A percentile compares a stretch with the other conserved stretches of the same genome.
These are phyloP conservation scores for Lepidium didymum DNA, from an alignment of 345 rosid genomes.

Conservation along the genomic window DNA sequence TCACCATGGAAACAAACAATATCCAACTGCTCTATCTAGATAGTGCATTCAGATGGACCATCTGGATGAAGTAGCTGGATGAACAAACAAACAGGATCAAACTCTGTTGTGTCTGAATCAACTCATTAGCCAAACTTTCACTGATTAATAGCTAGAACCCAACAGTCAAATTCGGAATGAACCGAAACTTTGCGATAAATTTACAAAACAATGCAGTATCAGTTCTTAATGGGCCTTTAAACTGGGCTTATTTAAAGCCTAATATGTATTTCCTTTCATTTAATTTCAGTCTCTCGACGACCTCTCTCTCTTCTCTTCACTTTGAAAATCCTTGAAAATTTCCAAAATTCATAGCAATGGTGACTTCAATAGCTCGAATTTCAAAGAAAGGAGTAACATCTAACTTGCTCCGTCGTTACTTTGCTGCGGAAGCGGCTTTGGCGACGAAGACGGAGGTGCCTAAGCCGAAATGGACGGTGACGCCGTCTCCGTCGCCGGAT, in stretches of 20 bases:
- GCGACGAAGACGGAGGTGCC: constrained; percentile 37
- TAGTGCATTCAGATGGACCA: too few species aligned
- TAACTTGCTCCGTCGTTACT: constrained; percentile 24
- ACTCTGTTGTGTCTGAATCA: too few species aligned
- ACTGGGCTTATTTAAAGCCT: background rate
- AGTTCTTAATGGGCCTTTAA: background rate
- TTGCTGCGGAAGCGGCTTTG: constrained; percentile 37
- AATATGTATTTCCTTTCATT: background rate
- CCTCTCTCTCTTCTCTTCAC: background rate
- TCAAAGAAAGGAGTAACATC: constrained; percentile 34
- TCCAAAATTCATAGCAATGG: constrained; percentile 36
- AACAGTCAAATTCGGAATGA: too few species aligned
- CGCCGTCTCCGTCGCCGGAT: constrained; percentile 67
- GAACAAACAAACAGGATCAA: too few species aligned
- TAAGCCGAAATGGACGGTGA: constrained; percentile 36
- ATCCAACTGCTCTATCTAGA: too few species aligned
- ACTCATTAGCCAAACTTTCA: too few species aligned
- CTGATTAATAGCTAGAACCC: too few species aligned
- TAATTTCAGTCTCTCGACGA: constrained; percentile 2
- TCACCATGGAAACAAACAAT: too few species aligned
- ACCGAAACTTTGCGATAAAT: too few species aligned
- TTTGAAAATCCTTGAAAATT: background rate
- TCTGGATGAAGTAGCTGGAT: too few species aligned
- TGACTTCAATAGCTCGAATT: constrained; percentile 47
- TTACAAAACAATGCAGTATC: background rate